Base-by-base conservation (phyloP, 2,329 filamentous ascomycete genomes). In the Westerdykella sp. region DNA sequence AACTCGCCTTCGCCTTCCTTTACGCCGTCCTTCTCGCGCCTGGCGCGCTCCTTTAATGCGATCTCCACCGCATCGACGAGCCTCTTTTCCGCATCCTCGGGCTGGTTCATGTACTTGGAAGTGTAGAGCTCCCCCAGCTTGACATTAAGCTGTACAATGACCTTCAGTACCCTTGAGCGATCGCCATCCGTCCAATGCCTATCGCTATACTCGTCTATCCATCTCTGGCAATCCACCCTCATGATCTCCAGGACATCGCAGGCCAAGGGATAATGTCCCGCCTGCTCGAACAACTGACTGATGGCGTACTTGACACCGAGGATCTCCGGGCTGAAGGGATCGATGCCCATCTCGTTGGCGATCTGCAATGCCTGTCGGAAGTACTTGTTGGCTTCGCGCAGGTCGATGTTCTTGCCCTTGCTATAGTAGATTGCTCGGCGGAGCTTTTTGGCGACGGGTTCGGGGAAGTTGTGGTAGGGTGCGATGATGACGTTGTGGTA, bases 291-390 rank as follows among this genome's bases (percentile, higher is more conserved):
- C 75, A 95, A 81, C 9, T 77, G 76, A 1, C 87, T 82, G 7
- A 95, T 75, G 62, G 90, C 82, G 40, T 97, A 83, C 60, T 89
- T 87, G 41, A 97, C 82, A 7, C 93, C 93, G 54, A 96, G 76
- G 28, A 96, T 83, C 63, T 96, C 90, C 55, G 96, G 86, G 4
- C 86, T 90, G 63, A 90, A 94, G 0, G 87, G 87, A 60, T 97
- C 88, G 71, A 98, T 79, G 0, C 82, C 81, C 40, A 85, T 61
- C 57, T 87, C 81, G 39, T 81, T 72, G 44, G 88, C 88, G 40
- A 84, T 76, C 49, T 82, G 74, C 44, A 97, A 73, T 3, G 90
- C 89, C 51, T 85, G 78, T 56, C 83, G 83, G 65, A 95, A 97
- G 65, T 87, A 87, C 54, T 87, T 85, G 46, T 94, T 73, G 1